Conservation (phyloP, 805 yeast genomes). For the Brettanomyces bruxellensis region DNA sequence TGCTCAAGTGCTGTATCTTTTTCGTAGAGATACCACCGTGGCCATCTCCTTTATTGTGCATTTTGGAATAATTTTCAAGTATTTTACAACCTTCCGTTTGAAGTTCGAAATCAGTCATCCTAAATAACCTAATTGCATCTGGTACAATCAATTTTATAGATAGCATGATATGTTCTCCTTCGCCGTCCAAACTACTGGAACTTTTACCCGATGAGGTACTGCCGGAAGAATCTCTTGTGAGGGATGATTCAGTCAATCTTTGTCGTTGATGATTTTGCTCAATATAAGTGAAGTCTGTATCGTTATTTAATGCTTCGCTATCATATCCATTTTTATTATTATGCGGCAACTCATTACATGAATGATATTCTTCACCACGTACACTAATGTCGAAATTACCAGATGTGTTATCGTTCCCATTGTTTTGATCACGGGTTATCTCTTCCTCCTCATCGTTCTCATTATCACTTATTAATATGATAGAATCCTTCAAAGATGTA, state of each 20-base stretch:
- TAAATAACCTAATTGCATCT: conserved; percentile 14
- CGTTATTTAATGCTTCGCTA: not conserved
- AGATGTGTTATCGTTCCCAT: not conserved
- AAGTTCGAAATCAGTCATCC: conserved; percentile 1
- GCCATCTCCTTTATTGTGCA: conserved; percentile 11
- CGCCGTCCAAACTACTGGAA: not conserved
- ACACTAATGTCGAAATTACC: not conserved
- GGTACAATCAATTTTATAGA: conserved; percentile 9
- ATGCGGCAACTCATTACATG: too few species aligned
- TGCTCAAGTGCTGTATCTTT: not conserved
- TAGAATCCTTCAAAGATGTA: not conserved
- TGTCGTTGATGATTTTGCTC: conserved; percentile 11
- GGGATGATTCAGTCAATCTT: not conserved
- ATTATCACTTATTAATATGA: conserved; percentile 1
- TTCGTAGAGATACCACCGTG: conserved; percentile 7
- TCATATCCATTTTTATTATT: too few species aligned
- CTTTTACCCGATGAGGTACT: not conserved
- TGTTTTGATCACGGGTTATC: conserved; percentile 2
- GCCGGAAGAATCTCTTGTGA: not conserved
- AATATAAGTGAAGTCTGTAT: conserved; percentile 15
- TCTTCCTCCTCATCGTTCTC: not conserved
- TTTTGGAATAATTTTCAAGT: conserved; percentile 14
- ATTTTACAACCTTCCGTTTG: conserved; percentile 1
- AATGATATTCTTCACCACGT: too few species aligned
- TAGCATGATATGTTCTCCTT: not conserved